Evolutionary conservation across 306 rosid species (phyloP), one percentile per base, ranked within the genome.

Genomic region (Hippophae tibetana): DNA sequence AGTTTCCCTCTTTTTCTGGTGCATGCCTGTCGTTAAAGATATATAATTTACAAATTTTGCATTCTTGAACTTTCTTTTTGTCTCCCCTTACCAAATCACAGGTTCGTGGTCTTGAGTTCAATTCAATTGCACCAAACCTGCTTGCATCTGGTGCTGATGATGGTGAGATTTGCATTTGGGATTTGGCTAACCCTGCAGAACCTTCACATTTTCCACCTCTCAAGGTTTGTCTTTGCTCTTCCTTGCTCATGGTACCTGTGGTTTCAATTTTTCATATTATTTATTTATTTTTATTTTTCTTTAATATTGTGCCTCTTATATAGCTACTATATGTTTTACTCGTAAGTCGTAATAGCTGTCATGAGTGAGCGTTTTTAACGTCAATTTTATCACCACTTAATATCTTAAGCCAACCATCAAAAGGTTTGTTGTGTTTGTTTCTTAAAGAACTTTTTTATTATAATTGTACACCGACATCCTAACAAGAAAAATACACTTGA

Each of bases 121-220:
- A 93, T 82, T 60, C 70, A 60, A 78, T 88, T 47, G 60, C 94
- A 47, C 99, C 97, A 65, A 86, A 89, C 75, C 77, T 84, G 63
- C 97, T 93, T 67, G 99, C 89, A 56, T 88, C 95, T 6, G 99
- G 99, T 56, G 99, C 99, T 18, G 99, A 93, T 43, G 99, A 93
- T 72, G 99, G 99, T 47, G 99, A 93, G 81, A 80, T 93, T 69
- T 86, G 90, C 85, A 88, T 93, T 54, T 93, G 99, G 99, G 99
- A 93, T 83, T 70, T 93, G 82, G 80, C 75, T 62, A 88, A 86
- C 70, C 99, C 97, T 43, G 76, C 93, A 43, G 94, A 88, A 69
- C 97, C 97, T 63, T 69, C 81, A 50, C 95, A 84, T 71, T 93
- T 84, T 72, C 99, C 99, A 44, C 85, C 99, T 64, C 95, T 93